Evolutionary conservation across 106 monocot species (phyloP).

Genomic region (Allium sativum): DNA sequence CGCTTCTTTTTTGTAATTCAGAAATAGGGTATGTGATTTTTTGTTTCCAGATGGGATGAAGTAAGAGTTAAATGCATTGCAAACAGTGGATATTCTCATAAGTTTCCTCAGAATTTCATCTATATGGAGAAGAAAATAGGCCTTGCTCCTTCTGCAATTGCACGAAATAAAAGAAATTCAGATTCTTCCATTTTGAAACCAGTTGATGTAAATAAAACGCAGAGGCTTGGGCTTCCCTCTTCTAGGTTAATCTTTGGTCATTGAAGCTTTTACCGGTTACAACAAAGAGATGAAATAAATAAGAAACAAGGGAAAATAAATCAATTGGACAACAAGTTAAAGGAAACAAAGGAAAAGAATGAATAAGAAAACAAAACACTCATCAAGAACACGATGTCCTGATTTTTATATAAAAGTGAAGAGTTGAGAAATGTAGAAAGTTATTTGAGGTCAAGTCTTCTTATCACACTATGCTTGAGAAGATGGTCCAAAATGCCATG

Average conservation of each 20-base stretch:
- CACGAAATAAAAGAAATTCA: conserved; percentile 22
- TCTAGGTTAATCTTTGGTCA: conserved; percentile 27
- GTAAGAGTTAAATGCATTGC: conserved; percentile 39
- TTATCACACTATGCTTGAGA: conserved; percentile 52
- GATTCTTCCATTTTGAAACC: conserved; percentile 36
- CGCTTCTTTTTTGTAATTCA: conserved; percentile 19
- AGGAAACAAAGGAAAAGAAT: conserved; percentile 41
- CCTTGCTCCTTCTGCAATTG: conserved; percentile 67
- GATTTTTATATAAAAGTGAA: too few species aligned
- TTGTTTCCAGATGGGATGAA: conserved; percentile 48
- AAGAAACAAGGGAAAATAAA: conserved; percentile 46
- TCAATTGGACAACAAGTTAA: conserved; percentile 39
- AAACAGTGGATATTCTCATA: conserved; percentile 42
- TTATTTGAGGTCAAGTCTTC: conserved; percentile 71
- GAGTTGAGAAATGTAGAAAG: too few species aligned
- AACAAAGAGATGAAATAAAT: conserved; percentile 41
- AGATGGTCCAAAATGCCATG: conserved; percentile 91
- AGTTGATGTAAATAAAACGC: conserved; percentile 33
- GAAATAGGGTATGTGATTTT: conserved; percentile 76
- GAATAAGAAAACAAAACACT: conserved; percentile 32
- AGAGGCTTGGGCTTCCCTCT: conserved; percentile 25
- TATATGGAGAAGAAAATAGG: conserved; percentile 46
- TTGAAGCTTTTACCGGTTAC: conserved; percentile 37
- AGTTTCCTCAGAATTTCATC: conserved; percentile 51
- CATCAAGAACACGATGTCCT: conserved; percentile 67